Conservation (phyloP, 768 basidiomycete genomes). For the Lactarius vividus region DNA sequence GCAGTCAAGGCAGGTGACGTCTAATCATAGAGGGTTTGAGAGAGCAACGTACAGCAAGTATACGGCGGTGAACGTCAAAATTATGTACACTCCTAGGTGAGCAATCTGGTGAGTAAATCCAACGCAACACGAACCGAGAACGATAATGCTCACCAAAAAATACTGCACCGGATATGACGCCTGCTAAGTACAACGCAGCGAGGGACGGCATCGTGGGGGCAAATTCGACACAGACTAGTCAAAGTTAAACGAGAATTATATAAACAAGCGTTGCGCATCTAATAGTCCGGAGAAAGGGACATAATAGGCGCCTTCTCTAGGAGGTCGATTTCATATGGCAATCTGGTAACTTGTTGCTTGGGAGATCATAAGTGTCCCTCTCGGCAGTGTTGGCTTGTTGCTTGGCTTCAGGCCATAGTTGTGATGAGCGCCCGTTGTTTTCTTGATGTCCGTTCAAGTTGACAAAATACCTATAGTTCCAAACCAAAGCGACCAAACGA, state of each 20-base stretch:
- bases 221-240: neutral
- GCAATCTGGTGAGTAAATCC: neutral
- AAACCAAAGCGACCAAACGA: neutral
- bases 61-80: constrained; percentile 8
- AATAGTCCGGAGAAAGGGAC: neutral
- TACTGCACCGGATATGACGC: neutral
- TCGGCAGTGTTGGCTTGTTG: neutral
- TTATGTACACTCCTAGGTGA: constrained; percentile 13
- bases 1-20: neutral
- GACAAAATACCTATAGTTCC: neutral
- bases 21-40: neutral
- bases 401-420: neutral
- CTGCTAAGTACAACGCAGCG: constrained; percentile 3
- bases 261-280: neutral
- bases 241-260: neutral
- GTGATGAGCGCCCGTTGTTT: constrained; percentile 7
- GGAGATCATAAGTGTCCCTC: neutral
- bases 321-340: neutral
- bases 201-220: constrained; percentile 9
- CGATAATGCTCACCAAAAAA: constrained; percentile 14
- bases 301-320: neutral
- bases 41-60: constrained; percentile 20
- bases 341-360: neutral
- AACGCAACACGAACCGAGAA: neutral
- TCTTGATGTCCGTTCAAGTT: neutral